phyloP scores from a whole-genome alignment of 108 stramenopile species.

The Cyclotella choctawhatcheeana region DNA sequence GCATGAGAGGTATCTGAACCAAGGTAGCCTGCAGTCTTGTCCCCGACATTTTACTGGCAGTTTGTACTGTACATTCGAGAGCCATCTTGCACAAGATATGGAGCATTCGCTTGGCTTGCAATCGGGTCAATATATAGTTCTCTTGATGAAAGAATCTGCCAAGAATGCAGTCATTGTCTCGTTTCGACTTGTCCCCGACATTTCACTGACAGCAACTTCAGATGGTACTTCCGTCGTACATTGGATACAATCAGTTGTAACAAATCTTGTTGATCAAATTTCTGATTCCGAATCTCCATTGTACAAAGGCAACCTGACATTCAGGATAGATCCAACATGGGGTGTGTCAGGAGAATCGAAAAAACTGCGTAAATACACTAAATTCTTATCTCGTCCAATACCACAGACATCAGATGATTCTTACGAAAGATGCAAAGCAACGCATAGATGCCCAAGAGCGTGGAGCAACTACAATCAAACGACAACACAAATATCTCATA shows the following conservation, averaged over 20 bases:
- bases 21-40: constrained; percentile 66
- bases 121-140: constrained; percentile 39
- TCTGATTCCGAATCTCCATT: constrained; percentile 55
- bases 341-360: constrained; percentile 59
- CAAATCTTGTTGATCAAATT: constrained; percentile 58
- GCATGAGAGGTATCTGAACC: constrained; percentile 60
- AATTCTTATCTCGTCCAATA: constrained; percentile 38
- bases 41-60: constrained; percentile 22
- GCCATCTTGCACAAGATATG: constrained; percentile 41
- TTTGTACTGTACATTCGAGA: constrained; percentile 73
- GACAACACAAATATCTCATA: constrained; percentile 39
- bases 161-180: constrained; percentile 41
- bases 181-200: constrained; percentile 52
- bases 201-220: background rate
- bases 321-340: constrained; percentile 71
- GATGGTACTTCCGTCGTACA: background rate
- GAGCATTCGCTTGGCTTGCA: constrained; percentile 37
- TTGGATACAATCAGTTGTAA: constrained; percentile 35
- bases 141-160: constrained; percentile 52
- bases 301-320: constrained; percentile 73
- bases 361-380: constrained; percentile 28
- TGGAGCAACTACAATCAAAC: constrained; percentile 60
- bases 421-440: constrained; percentile 85
- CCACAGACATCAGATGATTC: constrained; percentile 32
- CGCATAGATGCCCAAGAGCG: constrained; percentile 73